These are phyloP conservation scores for Chiua sp. DNA, from an alignment of 1,284 basidiomycete species.

Conservation along the genomic window DNA sequence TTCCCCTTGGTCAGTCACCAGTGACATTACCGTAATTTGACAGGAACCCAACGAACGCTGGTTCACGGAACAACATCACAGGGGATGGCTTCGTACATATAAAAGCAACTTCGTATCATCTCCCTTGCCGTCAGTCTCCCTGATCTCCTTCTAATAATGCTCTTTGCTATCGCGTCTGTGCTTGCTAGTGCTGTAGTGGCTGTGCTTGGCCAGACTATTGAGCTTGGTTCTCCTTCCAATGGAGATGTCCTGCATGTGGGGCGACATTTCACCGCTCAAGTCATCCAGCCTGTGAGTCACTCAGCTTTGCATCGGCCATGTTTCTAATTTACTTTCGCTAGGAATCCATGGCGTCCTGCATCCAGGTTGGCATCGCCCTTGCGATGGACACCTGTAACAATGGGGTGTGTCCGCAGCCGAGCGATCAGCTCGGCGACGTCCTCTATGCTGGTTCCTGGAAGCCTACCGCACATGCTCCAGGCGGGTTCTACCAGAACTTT, in stretches of 20 bases:
- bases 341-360: slow-evolving; percentile 27
- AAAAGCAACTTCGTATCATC: not conserved
- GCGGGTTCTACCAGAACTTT: slow-evolving; percentile 40
- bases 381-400: slow-evolving; percentile 25
- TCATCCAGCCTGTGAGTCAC: slow-evolving; percentile 28
- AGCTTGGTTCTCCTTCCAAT: slow-evolving; percentile 26
- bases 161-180: slow-evolving; percentile 6
- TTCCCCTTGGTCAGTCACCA: not conserved
- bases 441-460: slow-evolving; percentile 37
- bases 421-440: slow-evolving; percentile 27
- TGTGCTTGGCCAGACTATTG: slow-evolving; percentile 35
- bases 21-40: not conserved
- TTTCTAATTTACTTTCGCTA: slow-evolving; percentile 3
- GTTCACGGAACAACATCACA: not conserved
- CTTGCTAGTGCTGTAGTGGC: slow-evolving; percentile 10
- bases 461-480: slow-evolving; percentile 22
- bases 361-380: slow-evolving; percentile 38
- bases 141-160: slow-evolving; percentile 17
- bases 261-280: slow-evolving; percentile 20
- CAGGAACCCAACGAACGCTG: not conserved
- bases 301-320: not conserved
- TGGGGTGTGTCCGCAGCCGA: slow-evolving; percentile 28
- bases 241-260: slow-evolving; percentile 22
- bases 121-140: not conserved
- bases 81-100: not conserved